Conservation (phyloP, 2,329 filamentous ascomycete genomes). For the Penicillium polonicum region DNA sequence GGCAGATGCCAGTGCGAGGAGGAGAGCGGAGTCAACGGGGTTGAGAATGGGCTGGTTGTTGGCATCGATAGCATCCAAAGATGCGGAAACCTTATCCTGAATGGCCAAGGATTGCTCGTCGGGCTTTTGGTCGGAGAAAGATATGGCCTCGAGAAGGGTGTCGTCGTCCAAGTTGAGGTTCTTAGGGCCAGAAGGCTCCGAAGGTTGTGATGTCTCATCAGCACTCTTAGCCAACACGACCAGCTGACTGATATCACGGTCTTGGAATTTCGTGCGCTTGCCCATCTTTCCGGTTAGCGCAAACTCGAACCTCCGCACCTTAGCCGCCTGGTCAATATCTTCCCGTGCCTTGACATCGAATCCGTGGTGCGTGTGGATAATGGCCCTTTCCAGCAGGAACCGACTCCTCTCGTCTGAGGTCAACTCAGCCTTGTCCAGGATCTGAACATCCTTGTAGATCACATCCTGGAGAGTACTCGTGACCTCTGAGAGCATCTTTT, state of each 20-base stretch:
- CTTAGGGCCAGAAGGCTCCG: constrained; percentile 54
- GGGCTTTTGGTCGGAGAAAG: constrained; percentile 62
- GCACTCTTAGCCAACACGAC: constrained; percentile 84
- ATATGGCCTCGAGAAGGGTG: constrained; percentile 82
- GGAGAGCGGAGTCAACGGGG: constrained; percentile 83
- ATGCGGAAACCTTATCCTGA: constrained; percentile 56
- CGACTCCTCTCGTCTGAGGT: constrained; percentile 57
- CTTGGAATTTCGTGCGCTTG: constrained; percentile 54
- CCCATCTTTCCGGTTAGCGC: constrained; percentile 82
- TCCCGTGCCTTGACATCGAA: constrained; percentile 71
- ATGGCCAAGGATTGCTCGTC: constrained; percentile 46
- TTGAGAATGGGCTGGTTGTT: constrained; percentile 78
- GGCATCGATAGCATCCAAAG: constrained; percentile 66
- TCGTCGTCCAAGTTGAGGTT: constrained; percentile 84
- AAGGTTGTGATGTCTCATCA: constrained; percentile 32
- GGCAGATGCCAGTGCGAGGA: constrained; percentile 76
- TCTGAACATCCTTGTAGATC: constrained; percentile 60
- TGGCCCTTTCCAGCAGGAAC: constrained; percentile 78
- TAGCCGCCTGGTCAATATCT: constrained; percentile 67
- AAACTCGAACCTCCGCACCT: constrained; percentile 71
- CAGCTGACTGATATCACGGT: constrained; percentile 68
- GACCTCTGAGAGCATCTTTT: constrained; percentile 64
- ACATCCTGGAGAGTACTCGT: constrained; percentile 59
- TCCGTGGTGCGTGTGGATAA: constrained; percentile 80
- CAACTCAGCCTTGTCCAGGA: constrained; percentile 46